Evolutionary conservation across 1,284 basidiomycete species (phyloP), one percentile per base, ranked within the genome.

Genomic region (Apiotrichum domesticum): DNA sequence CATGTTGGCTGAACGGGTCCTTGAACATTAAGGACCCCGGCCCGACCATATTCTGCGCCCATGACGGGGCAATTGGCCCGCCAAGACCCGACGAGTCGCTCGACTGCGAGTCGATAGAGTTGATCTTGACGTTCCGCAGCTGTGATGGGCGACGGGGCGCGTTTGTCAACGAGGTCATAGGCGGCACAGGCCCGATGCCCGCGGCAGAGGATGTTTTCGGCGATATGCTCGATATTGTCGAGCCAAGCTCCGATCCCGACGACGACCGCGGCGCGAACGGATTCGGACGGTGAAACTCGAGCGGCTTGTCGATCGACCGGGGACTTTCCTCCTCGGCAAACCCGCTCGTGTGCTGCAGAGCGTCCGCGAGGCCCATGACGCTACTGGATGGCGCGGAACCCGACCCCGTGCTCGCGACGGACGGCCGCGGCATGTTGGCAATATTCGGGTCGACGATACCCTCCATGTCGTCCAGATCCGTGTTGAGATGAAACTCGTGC

Each of bases 381-480:
- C 33, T 21, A 8, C 39, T 14, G 9, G 39, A 41, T 8, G 40
- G 32, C 33, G n/a, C 41, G 8, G 33, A 6, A 8, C 33, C 33
- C 8, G 37, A 39, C 37, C 9, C 21, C 9, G 14, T 51, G 32
- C 14, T 42, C 11, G 15, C 21, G 29, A 50, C 40, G 3, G 51
- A 35, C 8, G 56, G 56, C 5, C 44, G 54, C 13, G 63, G 60
- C 34, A 61, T 55, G 60, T 63, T 63, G 32, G 72, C 76, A 21
- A 67, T 73, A 11, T 63, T 78, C 21, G 77, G 73, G 72, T 90
- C 81, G 63, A 95, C 80, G 70, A 95, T 90, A 35, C 88, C 91
- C 49, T 88, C 87, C 81, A 96, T 90, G 57, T 85, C 80, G 35
- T 87, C 82, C 44, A 94, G 78, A 63, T 94, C 84, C 50, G 85